Conservation (phyloP, 2,329 filamentous ascomycete genomes). For the Alternaria infectoria region DNA sequence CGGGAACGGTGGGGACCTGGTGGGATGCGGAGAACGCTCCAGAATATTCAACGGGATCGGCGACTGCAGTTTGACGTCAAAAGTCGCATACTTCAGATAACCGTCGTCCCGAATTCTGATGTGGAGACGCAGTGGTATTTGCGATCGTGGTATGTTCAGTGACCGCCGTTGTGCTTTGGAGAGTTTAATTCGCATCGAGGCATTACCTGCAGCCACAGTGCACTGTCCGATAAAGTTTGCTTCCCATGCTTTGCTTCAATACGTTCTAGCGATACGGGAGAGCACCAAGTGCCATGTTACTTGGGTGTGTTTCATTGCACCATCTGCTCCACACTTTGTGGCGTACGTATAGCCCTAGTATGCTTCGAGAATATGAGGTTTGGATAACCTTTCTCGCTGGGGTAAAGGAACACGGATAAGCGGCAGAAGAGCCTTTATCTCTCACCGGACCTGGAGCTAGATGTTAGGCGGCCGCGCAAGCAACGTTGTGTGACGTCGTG, state of each 20-base stretch:
- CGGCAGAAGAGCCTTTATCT: neutral
- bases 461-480: neutral
- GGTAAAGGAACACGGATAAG: neutral
- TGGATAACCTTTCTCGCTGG: neutral
- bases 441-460: neutral
- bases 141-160: neutral
- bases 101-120: neutral
- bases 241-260: neutral
- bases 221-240: neutral
- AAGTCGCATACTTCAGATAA: neutral
- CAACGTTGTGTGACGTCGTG: constrained; percentile 6
- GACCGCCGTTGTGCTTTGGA: neutral
- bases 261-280: neutral
- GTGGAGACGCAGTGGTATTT: neutral
- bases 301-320: neutral
- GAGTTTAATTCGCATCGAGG: neutral
- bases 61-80: constrained; percentile 2
- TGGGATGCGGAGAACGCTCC: constrained; percentile 1
- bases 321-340: neutral
- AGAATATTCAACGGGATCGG: neutral
- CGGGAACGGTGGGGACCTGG: neutral
- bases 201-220: neutral
- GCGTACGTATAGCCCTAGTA: neutral
- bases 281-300: neutral
- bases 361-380: neutral